Base-by-base conservation (phyloP, 768 basidiomycete genomes). In the Lactarius deliciosus region DNA sequence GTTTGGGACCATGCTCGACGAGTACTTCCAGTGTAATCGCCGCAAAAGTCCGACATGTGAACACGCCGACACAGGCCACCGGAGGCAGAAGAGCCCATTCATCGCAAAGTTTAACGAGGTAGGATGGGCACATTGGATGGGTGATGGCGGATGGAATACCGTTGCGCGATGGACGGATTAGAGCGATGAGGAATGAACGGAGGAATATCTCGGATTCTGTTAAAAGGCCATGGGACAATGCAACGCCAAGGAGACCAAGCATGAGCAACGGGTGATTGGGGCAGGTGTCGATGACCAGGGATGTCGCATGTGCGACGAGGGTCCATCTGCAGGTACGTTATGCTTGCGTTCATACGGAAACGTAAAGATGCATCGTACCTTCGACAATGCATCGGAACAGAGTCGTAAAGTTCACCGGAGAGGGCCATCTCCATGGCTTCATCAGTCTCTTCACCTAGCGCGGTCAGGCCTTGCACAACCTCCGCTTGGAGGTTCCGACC, bases 261-360 rank as follows among this genome's bases (percentile, higher is more conserved):
- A 85, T 72, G 15, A 88, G 78, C 7, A 83, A 82, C 36, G 81
- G 80, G 67, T 85, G 78, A 57, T 76, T 79, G 5, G 80, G 76
- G 64, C 81, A 85, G 4, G 75, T 74, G 28, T 75, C 75, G 47
- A 87, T 72, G 16, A 85, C 77, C 34, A 86, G 72, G 28, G 77
- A 78, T 8, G 87, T 73, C 10, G 85, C 82, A 71, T 88, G 85
- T 0, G 85, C 80, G 5, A 83, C 71, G 22, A 87, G 69, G 22
- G 82, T 77, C 71, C 77, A 81, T 57, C 86, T 87, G 50, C 13
- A 22, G 8, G 40, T 40, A 59, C 54, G 28, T 61, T 28, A 58
- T 25, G n/a, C 22, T 34, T 43, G 45, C 25, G 8, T 36, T 58
- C 22, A 61, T 32, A 16, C 59, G 43, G 13, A 13, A 68, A 53